A percentile compares a stretch with the other conserved stretches of the same genome.
phyloP scores from a whole-genome alignment of 495 filamentous ascomycete genomes.

The Penicillium mononematosum region DNA sequence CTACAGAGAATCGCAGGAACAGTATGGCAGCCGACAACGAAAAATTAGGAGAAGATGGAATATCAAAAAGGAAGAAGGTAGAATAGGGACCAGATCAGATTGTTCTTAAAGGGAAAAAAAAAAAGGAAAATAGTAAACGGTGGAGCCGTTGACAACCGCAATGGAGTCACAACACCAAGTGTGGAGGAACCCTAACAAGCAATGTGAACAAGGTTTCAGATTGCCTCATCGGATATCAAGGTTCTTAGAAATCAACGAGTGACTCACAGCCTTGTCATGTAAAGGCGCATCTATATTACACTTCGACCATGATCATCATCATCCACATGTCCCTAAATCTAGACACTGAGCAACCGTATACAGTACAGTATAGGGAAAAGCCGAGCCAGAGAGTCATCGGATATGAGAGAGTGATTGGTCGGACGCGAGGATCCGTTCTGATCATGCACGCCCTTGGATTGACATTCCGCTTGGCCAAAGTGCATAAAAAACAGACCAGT shows the following conservation, averaged over 20 bases:
- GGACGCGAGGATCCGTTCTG: conserved; percentile 11
- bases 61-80: conserved; percentile 2
- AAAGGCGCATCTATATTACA: not conserved
- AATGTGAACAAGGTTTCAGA: conserved; percentile 6
- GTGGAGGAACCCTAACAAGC: conserved; percentile 14
- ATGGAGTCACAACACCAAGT: conserved; percentile 5
- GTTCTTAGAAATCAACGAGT: not conserved
- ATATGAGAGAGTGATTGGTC: conserved; percentile 13
- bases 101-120: conserved; percentile 1
- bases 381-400: conserved; percentile 13
- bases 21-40: not conserved
- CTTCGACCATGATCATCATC: conserved; percentile 5
- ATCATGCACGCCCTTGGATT: conserved; percentile 29
- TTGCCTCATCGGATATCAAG: not conserved
- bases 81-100: not conserved
- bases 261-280: conserved; percentile 9
- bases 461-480: conserved; percentile 24
- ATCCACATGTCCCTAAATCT: not conserved
- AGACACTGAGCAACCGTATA: not conserved
- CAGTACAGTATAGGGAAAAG: conserved; percentile 4
- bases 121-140: conserved; percentile 20
- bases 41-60: not conserved
- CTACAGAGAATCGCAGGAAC: not conserved
- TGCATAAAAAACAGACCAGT: not conserved
- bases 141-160: conserved; percentile 34